Evolutionary conservation across 306 rosid species (phyloP).

Genomic region (Biancaea sappan): DNA sequence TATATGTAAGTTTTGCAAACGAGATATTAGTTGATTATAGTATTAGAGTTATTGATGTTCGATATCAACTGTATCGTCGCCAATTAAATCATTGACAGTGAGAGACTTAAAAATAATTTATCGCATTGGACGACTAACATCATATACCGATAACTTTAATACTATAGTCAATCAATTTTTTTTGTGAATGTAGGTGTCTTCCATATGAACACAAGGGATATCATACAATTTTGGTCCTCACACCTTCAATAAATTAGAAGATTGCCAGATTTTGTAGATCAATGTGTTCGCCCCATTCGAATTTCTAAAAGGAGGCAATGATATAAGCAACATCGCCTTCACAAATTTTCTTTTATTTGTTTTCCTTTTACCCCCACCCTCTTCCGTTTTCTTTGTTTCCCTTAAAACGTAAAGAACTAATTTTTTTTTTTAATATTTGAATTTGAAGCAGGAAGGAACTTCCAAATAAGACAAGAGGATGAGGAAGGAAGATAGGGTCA

Average conservation of each 20-base stretch:
- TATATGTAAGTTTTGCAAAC: too few relatives aligned
- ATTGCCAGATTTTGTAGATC: background rate
- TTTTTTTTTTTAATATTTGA: background rate
- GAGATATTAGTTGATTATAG: too few relatives aligned
- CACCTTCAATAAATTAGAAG: slow-evolving; percentile 4
- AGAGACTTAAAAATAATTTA: too few relatives aligned
- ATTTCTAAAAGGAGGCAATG: background rate
- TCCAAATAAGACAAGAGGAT: background rate
- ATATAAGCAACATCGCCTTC: slow-evolving; percentile 23
- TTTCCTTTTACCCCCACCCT: background rate
- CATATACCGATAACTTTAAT: too few relatives aligned
- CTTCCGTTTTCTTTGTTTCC: too few relatives aligned
- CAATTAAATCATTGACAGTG: too few relatives aligned
- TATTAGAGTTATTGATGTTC: too few relatives aligned
- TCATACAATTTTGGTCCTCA: background rate
- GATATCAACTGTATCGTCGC: too few relatives aligned
- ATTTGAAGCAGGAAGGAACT: background rate
- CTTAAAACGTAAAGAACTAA: background rate
- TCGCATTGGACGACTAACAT: too few relatives aligned
- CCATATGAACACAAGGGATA: background rate
- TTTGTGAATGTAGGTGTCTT: too few relatives aligned
- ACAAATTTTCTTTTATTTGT: background rate
- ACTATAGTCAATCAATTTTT: too few relatives aligned
- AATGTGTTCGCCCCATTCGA: background rate
- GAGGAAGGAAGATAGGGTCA: background rate